A percentile compares a stretch with the other conserved stretches of the same genome.
These are phyloP conservation scores for Fusarium dlaminii DNA, from an alignment of 2,329 filamentous ascomycete species.

Conservation along the genomic window DNA sequence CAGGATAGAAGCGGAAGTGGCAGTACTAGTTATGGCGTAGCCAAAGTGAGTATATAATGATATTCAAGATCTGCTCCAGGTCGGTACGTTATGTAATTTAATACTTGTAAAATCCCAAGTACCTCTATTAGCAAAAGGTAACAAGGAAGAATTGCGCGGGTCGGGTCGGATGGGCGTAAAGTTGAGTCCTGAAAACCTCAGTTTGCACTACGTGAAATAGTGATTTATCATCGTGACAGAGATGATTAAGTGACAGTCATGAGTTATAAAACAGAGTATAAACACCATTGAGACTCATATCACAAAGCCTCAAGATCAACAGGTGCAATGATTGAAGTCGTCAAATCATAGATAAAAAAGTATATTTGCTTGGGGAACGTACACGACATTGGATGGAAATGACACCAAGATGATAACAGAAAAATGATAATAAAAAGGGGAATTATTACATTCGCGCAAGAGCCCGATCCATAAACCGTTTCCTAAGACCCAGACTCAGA, in stretches of 20 bases:
- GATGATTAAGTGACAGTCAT: background rate
- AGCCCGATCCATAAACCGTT: constrained; percentile 43
- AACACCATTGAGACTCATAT: background rate
- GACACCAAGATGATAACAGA: constrained; percentile 38
- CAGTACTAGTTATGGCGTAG: background rate
- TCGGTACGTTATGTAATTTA: background rate
- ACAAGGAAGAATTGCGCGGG: background rate
- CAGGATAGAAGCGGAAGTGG: background rate
- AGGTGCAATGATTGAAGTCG: background rate
- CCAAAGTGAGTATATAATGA: background rate
- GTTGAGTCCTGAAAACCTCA: background rate
- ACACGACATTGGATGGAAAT: constrained; percentile 38
- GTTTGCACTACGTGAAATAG: background rate
- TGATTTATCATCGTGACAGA: background rate
- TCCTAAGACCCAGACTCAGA: constrained; percentile 35
- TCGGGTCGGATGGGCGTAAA: background rate
- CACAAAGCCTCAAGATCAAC: background rate
- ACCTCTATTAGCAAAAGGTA: background rate
- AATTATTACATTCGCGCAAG: constrained; percentile 61
- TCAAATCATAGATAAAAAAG: constrained; percentile 29
- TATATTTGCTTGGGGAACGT: constrained; percentile 40
- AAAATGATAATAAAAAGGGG: constrained; percentile 51
- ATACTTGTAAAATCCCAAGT: background rate
- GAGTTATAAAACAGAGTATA: background rate
- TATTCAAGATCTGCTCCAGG: background rate